These are phyloP conservation scores for Apiospora pterosperma DNA, from an alignment of 2,329 filamentous ascomycete genomes.

Conservation along the genomic window DNA sequence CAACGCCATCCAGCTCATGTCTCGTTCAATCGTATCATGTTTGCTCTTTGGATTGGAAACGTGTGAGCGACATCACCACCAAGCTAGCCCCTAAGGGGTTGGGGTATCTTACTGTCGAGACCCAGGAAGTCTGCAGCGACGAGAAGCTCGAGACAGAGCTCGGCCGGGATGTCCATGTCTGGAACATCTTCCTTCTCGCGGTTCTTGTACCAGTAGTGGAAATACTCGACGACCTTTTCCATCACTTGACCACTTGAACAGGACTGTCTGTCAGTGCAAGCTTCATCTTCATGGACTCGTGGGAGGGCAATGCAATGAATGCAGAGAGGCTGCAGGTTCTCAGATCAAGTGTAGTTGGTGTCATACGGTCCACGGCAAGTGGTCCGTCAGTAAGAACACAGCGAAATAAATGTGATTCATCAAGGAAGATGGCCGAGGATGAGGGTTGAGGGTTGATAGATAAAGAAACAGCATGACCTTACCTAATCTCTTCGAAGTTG, in stretches of 20 bases:
- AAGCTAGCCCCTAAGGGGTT: background rate
- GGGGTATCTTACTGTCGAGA: conserved; percentile 52
- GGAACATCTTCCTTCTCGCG: conserved; percentile 68
- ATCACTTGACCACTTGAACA: conserved; percentile 63
- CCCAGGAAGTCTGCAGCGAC: conserved; percentile 76
- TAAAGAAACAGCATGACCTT: conserved; percentile 28
- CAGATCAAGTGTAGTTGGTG: conserved; percentile 64
- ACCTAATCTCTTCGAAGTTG: conserved; percentile 72
- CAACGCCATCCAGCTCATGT: background rate
- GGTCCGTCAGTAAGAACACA: conserved; percentile 48
- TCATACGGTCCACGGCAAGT: conserved; percentile 44
- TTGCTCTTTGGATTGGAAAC: conserved; percentile 11
- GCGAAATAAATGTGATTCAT: conserved; percentile 36
- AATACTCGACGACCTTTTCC: conserved; percentile 79
- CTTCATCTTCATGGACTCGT: background rate
- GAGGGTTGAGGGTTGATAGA: conserved; percentile 4
- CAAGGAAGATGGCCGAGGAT: conserved; percentile 21
- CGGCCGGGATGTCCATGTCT: conserved; percentile 77
- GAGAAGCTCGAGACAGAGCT: conserved; percentile 73
- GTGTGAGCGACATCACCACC: conserved; percentile 5
- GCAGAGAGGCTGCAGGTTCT: conserved; percentile 26
- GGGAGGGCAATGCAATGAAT: conserved; percentile 13
- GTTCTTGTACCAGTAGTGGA: conserved; percentile 78
- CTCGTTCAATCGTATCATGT: conserved; percentile 8
- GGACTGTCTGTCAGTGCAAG: conserved; percentile 3